phyloP scores from a whole-genome alignment of 2,329 filamentous ascomycete genomes.

The Monosporascus ibericus region DNA sequence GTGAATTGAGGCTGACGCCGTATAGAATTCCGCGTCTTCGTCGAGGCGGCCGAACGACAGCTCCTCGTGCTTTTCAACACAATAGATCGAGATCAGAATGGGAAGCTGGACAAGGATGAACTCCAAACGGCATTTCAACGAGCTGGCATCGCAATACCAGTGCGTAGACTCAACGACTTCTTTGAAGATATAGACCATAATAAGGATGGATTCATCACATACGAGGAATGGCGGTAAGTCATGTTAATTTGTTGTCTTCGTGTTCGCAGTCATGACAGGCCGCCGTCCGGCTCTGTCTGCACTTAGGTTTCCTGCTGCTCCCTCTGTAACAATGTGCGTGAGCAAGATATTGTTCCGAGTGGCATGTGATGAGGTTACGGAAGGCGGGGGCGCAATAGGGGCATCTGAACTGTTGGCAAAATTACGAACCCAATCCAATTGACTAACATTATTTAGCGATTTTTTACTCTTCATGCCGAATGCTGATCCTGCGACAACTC shows the following conservation, averaged over 20 bases:
- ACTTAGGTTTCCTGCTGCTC: background rate
- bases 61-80: constrained; percentile 74
- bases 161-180: constrained; percentile 72
- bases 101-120: constrained; percentile 81
- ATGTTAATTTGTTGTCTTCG: too few species aligned
- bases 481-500: constrained; percentile 57
- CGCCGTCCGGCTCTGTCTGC: too few species aligned
- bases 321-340: too few species aligned
- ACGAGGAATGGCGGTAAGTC: constrained; percentile 92
- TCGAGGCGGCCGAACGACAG: constrained; percentile 80
- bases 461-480: constrained; percentile 85
- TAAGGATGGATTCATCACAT: constrained; percentile 80
- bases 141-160: constrained; percentile 73
- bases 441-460: constrained; percentile 50
- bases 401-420: background rate
- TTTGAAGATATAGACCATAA: constrained; percentile 88
- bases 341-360: too few species aligned
- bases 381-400: background rate
- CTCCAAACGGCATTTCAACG: constrained; percentile 70
- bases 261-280: too few species aligned
- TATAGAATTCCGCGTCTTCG: constrained; percentile 82
- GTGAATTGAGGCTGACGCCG: constrained; percentile 7
- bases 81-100: constrained; percentile 82
- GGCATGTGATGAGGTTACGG: too few species aligned
- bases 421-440: background rate